Evolutionary conservation across 768 basidiomycete genomes (phyloP).

Genomic region (Boletellus ananas): DNA sequence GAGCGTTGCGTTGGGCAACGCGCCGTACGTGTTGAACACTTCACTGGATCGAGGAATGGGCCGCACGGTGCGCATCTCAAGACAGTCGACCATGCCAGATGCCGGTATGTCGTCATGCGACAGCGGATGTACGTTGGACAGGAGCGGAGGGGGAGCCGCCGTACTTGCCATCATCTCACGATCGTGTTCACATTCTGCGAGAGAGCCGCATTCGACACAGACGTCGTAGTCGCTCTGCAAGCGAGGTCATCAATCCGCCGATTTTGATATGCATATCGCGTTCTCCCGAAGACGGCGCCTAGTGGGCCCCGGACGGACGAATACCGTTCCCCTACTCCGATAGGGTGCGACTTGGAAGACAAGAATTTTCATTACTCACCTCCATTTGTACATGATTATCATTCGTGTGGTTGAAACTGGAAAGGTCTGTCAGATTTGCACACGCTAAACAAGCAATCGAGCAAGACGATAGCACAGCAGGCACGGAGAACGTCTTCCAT

Average conservation of each 20-base stretch:
- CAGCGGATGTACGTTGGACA: conserved; percentile 4
- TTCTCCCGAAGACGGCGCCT: not conserved
- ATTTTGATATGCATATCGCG: not conserved
- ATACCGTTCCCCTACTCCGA: conserved; percentile 10
- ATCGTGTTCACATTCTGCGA: conserved; percentile 68
- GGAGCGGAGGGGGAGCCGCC: conserved; percentile 1
- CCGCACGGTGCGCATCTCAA: conserved; percentile 66
- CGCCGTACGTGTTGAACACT: conserved; percentile 78
- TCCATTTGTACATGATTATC: conserved; percentile 72
- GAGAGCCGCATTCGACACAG: conserved; percentile 66
- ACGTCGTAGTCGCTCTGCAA: conserved; percentile 69
- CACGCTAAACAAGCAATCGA: not conserved
- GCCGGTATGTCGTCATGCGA: conserved; percentile 14
- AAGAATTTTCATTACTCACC: conserved; percentile 39
- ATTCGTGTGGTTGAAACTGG: conserved; percentile 69
- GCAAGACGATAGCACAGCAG: not conserved
- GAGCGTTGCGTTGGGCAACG: conserved; percentile 61
- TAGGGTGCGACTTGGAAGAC: conserved; percentile 14
- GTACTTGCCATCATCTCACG: conserved; percentile 19
- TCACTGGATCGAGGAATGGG: conserved; percentile 50
- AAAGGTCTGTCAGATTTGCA: conserved; percentile 14
- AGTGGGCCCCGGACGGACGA: not conserved
- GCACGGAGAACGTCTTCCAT: not conserved
- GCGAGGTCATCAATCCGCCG: conserved; percentile 9
- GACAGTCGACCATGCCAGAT: conserved; percentile 34